Evolutionary conservation across 2,329 filamentous ascomycete species (phyloP), one percentile per base, ranked within the genome.

Genomic region (Plectosphaerella sp.): DNA sequence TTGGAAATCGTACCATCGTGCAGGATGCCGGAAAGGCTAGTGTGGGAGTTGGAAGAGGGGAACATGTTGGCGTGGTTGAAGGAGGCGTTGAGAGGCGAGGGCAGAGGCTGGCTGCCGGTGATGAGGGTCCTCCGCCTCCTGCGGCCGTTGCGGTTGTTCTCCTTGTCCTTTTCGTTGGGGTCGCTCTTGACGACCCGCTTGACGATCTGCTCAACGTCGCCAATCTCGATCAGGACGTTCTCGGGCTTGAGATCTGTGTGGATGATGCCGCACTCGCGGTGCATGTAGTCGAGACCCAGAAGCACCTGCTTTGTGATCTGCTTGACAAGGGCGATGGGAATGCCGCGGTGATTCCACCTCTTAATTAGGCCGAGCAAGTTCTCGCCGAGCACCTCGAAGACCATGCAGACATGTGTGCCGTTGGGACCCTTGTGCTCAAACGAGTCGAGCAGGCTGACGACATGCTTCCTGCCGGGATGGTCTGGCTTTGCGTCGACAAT

Each of bases 301-400:
- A 99, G 79, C 10, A 97, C 94, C 73, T 99, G 94, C 72, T 97
- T 97, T 28, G 94, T 95, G 71, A 99, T 99, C 70, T 97, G 94
- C 78, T 97, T 97, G 67, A 97, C 94, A 14, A 99, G 80, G 15
- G 90, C 83, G 86, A 96, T 96, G 43, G 94, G 94, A 53, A 99
- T 97, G 47, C 94, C 94, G 55, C 94, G 84, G 70, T 97, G 94
- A 69, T 97, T 97, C 92, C 93, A 97, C 63, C 90, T 86, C 82
- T 97, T 97, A 78, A 99, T 97, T 66, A 99, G 73, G 24, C 94
- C 93, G 50, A 97, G 75, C 58, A 97, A 73, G 66, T 97, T 97
- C 79, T 97, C 92, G 50, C 94, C 94, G 52, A 99, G 73, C 4
- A 99, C 94, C 70, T 99, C 94, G 63, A 99, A 99, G 8, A 99